Percentiles rank a stretch among this genome's conserved stretches.
phyloP scores from a whole-genome alignment of 371 early-diverging fungal species.

The Cokeromyces recurvatus region DNA sequence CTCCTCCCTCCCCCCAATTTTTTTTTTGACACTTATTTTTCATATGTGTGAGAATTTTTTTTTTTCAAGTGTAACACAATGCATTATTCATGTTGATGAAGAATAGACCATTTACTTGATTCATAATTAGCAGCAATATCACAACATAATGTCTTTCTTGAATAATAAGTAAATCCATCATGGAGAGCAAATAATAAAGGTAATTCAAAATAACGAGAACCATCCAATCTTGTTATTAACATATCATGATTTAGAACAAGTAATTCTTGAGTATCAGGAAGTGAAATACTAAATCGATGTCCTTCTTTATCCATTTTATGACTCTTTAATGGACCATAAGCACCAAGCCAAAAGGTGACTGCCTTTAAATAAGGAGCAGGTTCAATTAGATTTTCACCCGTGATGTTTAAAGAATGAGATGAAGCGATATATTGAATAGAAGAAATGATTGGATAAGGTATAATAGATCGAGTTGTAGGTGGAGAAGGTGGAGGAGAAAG shows the following conservation, averaged over 20 bases:
- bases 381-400: constrained; percentile 28
- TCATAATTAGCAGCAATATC: constrained; percentile 6
- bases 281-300: no score
- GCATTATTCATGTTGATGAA: no score
- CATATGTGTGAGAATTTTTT: no score
- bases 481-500: constrained; percentile 35
- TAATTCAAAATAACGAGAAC: constrained; percentile 30
- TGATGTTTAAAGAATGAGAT: constrained; percentile 21
- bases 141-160: constrained; percentile 30
- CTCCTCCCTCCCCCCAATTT: no score
- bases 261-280: constrained; percentile 14
- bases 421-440: constrained; percentile 18
- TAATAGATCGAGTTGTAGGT: constrained; percentile 35
- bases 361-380: constrained; percentile 13
- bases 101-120: constrained; percentile 6
- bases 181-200: constrained; percentile 33
- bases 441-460: constrained; percentile 39
- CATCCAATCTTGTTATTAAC: constrained; percentile 23
- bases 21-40: no score
- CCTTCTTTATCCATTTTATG: constrained; percentile 31
- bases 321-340: constrained; percentile 29
- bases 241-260: constrained; percentile 24
- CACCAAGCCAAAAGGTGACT: constrained; percentile 36
- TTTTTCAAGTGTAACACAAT: no score
- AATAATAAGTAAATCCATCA: constrained; percentile 37